Evolutionary conservation across 768 basidiomycete genomes (phyloP), one percentile per base, ranked within the genome.

Genomic region (Hebeloma cylindrosporum): DNA sequence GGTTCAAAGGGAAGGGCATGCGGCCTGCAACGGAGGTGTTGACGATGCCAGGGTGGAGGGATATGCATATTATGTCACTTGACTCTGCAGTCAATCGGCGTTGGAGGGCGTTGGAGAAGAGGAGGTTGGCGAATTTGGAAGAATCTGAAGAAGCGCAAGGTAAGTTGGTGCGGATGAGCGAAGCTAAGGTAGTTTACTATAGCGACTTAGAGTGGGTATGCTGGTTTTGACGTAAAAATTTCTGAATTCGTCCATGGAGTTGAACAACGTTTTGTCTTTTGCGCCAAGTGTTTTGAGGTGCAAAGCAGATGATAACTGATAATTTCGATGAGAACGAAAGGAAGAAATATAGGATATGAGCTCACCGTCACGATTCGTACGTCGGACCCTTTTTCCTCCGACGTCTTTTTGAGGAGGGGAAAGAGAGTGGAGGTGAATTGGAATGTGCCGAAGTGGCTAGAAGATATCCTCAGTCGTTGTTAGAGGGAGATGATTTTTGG

Each of bases 311-410:
- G 37, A 22, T 2, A 53, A 37, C 52, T 53, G n/a, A 7, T 17
- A 16, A 2, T 44, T 7, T 18, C 25, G 11, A 40, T 10, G 1
- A 35, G 6, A 7, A 25, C 39, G 7, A 29, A 29, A 1, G 14
- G 17, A 21, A n/a, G 18, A 21, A 7, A 5, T 6, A 26, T 32
- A 3, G 32, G 5, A 54, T n/a, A n/a, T n/a, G n/a, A n/a, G n/a
- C 71, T 31, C 33, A 80, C 79, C 28, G 71, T 68, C 1, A 82
- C 68, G 9, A 82, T 60, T 13, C 80, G 72, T 21, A 80, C 80
- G 42, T 82, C 80, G 2, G 73, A 63, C 8, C 58, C 64, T 1
- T 69, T 59, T 30, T 67, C 57, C 10, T 64, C 45, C 0, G 74
- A 70, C 0, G 80, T 80, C 33, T 61, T 56, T 36, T 65, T 61